Evolutionary conservation across 371 early-diverging fungal genomes (phyloP), one percentile per base, ranked within the genome.

Genomic region (Mucor velutinosus): DNA sequence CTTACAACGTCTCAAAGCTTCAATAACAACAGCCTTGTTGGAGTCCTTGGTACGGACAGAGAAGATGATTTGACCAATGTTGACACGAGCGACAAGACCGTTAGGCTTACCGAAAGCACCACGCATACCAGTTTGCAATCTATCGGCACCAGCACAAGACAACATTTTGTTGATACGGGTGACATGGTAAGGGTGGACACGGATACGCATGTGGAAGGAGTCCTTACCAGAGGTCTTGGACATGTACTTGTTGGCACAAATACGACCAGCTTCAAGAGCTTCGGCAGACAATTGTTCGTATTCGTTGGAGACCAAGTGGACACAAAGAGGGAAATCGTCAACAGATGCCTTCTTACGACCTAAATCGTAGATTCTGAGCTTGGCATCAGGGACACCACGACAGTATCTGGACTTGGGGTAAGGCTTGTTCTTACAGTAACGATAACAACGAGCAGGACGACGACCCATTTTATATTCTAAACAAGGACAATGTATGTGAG

Each of bases 121-220:
- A 89, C 99, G 96, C 99, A 99, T 99, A 92, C 99, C 99, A 73
- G 96, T 96, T 89, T 99, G 99, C 77, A 99, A 93, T 88, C 99
- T 89, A 94, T 99, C 99, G 77, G 99, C 99, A 89, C 99, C 99
- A 79, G 99, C 99, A 88, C 99, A 99, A 73, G 99, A 99, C 93
- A 99, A 94, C 99, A 99, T 99, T 91, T 99, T 99, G 94, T 99
- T 99, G 94, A 99, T 99, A 83, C 99, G 97, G 75, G 99, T 86
- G 64, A 99, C 99, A 90, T 99, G 99, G 93, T 93, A 98, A 58
- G 99, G 99, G 87, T 99, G 99, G 75, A 99, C 98, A 77, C 98
- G 95, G 65, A 99, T 89, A 78, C 99, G 93, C 94, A 99, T 88
- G 90, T 99, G 99, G 98, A 99, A 99, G 64, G 98, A 95, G 76